These are phyloP conservation scores for Gryganskiella cystojenkinii DNA, from an alignment of 192 early-diverging fungal genomes.

Conservation along the genomic window DNA sequence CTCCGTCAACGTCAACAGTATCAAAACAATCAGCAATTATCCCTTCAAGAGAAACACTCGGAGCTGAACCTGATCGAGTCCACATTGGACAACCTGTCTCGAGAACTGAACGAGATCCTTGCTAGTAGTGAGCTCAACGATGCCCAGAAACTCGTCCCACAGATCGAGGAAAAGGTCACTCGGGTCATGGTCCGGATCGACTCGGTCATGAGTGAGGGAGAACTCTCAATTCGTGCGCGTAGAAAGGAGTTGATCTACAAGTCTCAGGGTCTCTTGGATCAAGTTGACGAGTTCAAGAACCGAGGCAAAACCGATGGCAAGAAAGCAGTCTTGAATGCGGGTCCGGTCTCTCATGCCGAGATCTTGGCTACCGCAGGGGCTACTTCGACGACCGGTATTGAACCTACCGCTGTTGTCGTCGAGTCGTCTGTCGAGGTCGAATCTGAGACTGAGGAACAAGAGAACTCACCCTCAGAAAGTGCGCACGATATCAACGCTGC, in stretches of 20 bases:
- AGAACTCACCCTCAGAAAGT: conserved; percentile 17
- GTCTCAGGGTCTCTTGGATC: conserved; percentile 21
- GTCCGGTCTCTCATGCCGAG: not conserved
- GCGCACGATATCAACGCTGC: conserved; percentile 18
- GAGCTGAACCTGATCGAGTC: conserved; percentile 46
- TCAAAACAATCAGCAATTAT: not conserved
- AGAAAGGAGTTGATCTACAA: conserved; percentile 31
- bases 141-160: not conserved
- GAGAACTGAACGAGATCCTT: not conserved
- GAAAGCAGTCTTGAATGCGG: conserved; percentile 2
- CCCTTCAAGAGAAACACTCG: conserved; percentile 36
- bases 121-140: not conserved
- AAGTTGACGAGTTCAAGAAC: conserved; percentile 20
- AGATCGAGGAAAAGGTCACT: conserved; percentile 20
- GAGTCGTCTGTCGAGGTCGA: not conserved
- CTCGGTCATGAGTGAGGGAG: conserved; percentile 15
- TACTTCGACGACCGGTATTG: not conserved
- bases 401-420: not conserved
- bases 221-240: conserved; percentile 13
- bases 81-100: conserved; percentile 16
- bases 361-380: not conserved
- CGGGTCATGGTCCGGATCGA: conserved; percentile 28
- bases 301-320: conserved; percentile 22
- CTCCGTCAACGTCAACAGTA: conserved; percentile 16
- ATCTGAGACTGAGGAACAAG: conserved; percentile 28